Conservation (phyloP, 345 rosid genomes). For the Rhodamnia rubescens region DNA sequence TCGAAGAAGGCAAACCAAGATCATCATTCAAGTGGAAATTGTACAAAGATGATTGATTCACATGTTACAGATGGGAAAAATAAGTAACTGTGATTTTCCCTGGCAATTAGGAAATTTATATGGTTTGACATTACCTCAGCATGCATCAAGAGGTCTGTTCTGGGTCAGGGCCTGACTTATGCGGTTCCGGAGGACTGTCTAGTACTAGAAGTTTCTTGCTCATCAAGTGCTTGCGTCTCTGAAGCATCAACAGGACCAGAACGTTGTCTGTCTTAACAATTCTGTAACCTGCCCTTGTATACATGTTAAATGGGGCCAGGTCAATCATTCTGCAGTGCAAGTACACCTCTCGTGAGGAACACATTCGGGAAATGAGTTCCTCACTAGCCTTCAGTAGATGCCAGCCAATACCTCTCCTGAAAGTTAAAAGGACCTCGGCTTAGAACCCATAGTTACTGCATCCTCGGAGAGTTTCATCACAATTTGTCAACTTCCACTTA, state of each 20-base stretch:
- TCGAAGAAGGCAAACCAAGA: neutral
- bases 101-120: neutral
- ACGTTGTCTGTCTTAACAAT: slow-evolving; percentile 59
- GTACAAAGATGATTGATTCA: neutral
- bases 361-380: slow-evolving; percentile 59
- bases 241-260: slow-evolving; percentile 60
- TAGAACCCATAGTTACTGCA: too few relatives aligned
- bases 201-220: slow-evolving; percentile 48
- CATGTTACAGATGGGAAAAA: neutral
- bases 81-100: neutral
- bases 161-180: slow-evolving; percentile 18
- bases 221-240: slow-evolving; percentile 93
- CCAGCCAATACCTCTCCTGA: slow-evolving; percentile 91
- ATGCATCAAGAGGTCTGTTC: neutral
- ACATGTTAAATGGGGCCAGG: slow-evolving; percentile 80
- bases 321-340: slow-evolving; percentile 93
- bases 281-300: slow-evolving; percentile 71
- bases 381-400: slow-evolving; percentile 89
- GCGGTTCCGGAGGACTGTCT: slow-evolving; percentile 8
- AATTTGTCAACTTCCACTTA: neutral
- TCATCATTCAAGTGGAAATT: neutral
- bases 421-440: slow-evolving; percentile 1
- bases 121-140: neutral
- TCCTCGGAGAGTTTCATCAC: neutral
- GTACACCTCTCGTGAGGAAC: slow-evolving; percentile 51